Percentiles rank a stretch among this genome's conserved stretches.
phyloP scores from a whole-genome alignment of 1,139 yeast genomes.

The Starmera stellimalicola region DNA sequence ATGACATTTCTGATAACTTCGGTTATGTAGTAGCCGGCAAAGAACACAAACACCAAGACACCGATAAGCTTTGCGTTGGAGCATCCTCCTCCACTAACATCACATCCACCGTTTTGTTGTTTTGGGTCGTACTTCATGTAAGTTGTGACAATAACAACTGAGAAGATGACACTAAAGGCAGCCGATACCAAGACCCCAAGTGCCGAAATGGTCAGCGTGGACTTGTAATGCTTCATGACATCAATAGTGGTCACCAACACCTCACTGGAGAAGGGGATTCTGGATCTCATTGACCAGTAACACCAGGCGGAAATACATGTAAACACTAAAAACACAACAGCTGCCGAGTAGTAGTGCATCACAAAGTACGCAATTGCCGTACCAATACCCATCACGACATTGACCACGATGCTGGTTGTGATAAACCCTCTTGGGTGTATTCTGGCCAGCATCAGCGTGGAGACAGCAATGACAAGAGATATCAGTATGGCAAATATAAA shows the following conservation, averaged over 20 bases:
- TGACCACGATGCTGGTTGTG: slow-evolving; percentile 56
- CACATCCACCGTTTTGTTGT: slow-evolving; percentile 36
- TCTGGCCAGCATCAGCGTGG: slow-evolving; percentile 53
- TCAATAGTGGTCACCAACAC: slow-evolving; percentile 66
- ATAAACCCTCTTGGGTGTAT: slow-evolving; percentile 61
- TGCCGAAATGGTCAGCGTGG: slow-evolving; percentile 53
- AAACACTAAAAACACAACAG: slow-evolving; percentile 61
- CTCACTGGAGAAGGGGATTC: slow-evolving; percentile 69
- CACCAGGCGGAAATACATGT: slow-evolving; percentile 57
- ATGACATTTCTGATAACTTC: slow-evolving; percentile 82
- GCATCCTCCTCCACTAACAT: slow-evolving; percentile 54
- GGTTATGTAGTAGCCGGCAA: slow-evolving; percentile 78
- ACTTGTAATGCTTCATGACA: slow-evolving; percentile 64
- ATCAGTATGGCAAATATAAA: slow-evolving; percentile 59
- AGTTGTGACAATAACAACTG: slow-evolving; percentile 61
- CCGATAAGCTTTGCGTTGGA: slow-evolving; percentile 63
- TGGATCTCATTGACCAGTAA: slow-evolving; percentile 62
- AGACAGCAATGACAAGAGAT: slow-evolving; percentile 47
- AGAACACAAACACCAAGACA: slow-evolving; percentile 54
- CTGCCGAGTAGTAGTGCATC: slow-evolving; percentile 64
- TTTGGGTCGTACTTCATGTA: slow-evolving; percentile 63
- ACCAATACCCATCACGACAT: slow-evolving; percentile 61
- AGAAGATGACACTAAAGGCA: slow-evolving; percentile 55
- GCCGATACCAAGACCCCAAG: slow-evolving; percentile 59
- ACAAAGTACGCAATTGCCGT: slow-evolving; percentile 67